Evolutionary conservation across 805 yeast genomes (phyloP), one percentile per base, ranked within the genome.

Genomic region (Saccharomycopsis javanensis): DNA sequence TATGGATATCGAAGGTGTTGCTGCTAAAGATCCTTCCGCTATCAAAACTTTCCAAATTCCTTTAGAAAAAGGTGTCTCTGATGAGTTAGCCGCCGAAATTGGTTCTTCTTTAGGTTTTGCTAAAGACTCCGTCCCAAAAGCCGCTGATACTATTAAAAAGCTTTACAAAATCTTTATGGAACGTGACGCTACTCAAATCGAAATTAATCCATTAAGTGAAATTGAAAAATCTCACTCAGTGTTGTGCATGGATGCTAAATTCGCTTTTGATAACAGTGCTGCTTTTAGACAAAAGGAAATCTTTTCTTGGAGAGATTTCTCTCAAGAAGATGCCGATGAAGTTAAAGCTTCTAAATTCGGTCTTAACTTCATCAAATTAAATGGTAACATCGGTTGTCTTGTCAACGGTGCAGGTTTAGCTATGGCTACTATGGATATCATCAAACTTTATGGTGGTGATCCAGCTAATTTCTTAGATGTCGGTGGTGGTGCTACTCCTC

Each of bases 391-490:
- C 70, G 99, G 99, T 67, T 92, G 97, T 79, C 80, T 94, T 62
- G 99, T 94, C 72, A 94, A 94, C 75, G 99, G 99, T 79, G 99
- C 99, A 59, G 99, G 99, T 74, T 82, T 94, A 71, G 99, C 99
- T 68, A 94, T 94, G 99, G 99, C 99, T 67, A 94, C 99, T 64
- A 91, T 94, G 97, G 99, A 94, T 75, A 95, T 95, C 72, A 89
- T 94, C 79, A 90, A 94, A 78, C 82, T 94, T 68, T 88, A 90
- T 78, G 97, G 98, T 69, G 99, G 99, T 73, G 87, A 83, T 66
- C 99, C 99, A 68, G 99, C 99, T 64, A 94, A 94, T 81, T 94
- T 94, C 82, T 82, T 94, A 72, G 99, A 94, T 79, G 94, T 97
- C 75, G 99, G 99, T 79, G 99, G 99, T 79, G 96, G 97, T 74